Base-by-base conservation (phyloP, 2,329 filamentous ascomycete genomes). In the Fusarium sororula region DNA sequence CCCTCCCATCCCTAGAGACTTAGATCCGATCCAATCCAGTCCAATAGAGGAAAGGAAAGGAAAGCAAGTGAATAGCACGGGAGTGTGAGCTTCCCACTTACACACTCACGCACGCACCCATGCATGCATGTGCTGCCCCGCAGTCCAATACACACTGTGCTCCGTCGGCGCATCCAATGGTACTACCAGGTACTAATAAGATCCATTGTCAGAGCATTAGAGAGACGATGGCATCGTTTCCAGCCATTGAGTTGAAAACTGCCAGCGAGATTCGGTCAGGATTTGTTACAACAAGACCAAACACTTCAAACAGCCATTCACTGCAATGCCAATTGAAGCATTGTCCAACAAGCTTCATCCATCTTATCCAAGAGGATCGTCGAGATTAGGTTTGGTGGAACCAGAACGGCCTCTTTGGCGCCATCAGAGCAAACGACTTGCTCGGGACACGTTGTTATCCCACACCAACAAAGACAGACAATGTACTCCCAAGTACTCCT, bases 381-480 rank as follows among this genome's bases (percentile, higher is more conserved):
- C 74, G 61, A 80, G 76, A 80, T 80, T 79, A 75, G 68, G 79
- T 80, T 80, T 72, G 68, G 71, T 78, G 74, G 67, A 55, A 61
- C 68, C 53, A n/a, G 48, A 62, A 73, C 67, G 64, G 45, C 58
- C 55, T 58, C 47, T 41, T 59, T 60, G 53, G 30, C 35, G 37
- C 53, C 18, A 57, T 60, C 32, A 18, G 18, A 50, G 41, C 50
- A 28, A 38, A 30, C 14, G 67, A 74, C 71, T 61, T 74, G 37
- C 38, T 24, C 39, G 66, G 54, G 53, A 73, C 71, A 54, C 50
- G 39, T 42, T 7, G 11, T 63, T 47, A 20, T 56, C 32, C 45
- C 50, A 30, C 24, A 12, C 22, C 28, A 44, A 39, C 55, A 32
- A 57, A 60, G 64, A 30, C 38, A 22, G 41, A 12, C 10, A 56